Base-by-base conservation (phyloP, 2,329 filamentous ascomycete species). In the Chrysoporthe deuterocubensis region DNA sequence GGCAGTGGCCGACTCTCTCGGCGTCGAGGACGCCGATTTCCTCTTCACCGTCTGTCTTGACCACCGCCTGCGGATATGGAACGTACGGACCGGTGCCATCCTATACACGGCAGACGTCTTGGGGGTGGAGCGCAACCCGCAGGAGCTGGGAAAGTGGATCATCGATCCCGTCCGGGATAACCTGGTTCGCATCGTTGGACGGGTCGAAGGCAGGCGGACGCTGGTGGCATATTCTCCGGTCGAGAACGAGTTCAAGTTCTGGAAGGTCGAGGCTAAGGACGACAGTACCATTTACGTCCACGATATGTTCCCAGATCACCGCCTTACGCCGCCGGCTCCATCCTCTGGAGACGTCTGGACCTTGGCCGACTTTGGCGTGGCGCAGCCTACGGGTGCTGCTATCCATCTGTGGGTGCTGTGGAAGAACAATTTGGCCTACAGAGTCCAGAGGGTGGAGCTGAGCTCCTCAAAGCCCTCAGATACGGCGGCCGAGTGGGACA, bases 211-310 rank as follows among this genome's bases (percentile, higher is more conserved):
- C 18, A 82, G 82, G 65, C 81, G 85, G 50, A 77, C 88, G 16
- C 87, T 95, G 64, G 89, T 93, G 48, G 95, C 93, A 9, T 97
- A 94, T 78, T 97, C 94, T 13, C 95, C 96, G 0, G 89, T 96
- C 71, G 87, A 90, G 52, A 92, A 96, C 46, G 91, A 95, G 76
- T 98, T 99, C 84, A 98, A 97, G 78, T 94, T 99, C 76, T 99
- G 94, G 93, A 85, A 82, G 71, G 79, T 89, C n/a, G 87, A 87
- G 64, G 87, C 91, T 21, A 87, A 89, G 72, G 56, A 59, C 64
- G 86, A 86, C 72, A 84, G 91, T 73, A 83, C 81, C 2, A 77
- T 93, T 26, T 84, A 89, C 9, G 83, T 96, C 16, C 86, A 89
- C 70, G 93, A 96, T 73, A 81, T 93, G 32, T 94, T 92, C 72